Conservation (phyloP, 371 early-diverging fungal genomes). For the Nematocida sp. region DNA sequence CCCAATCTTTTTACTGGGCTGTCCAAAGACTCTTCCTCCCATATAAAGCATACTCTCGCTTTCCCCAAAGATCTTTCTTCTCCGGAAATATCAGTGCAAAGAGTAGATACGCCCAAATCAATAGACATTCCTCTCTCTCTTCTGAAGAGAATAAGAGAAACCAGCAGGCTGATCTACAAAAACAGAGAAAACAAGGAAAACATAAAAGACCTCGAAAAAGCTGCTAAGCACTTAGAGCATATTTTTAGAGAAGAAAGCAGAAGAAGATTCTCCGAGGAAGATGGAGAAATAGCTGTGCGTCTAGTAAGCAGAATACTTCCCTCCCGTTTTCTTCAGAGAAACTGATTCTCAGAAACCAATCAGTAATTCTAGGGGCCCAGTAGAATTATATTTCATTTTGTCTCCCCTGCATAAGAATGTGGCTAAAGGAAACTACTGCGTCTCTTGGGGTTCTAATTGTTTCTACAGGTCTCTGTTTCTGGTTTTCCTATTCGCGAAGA, state of each 20-base stretch:
- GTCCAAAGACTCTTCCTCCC: not conserved
- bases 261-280: slow-evolving; percentile 30
- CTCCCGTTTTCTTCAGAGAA: slow-evolving; percentile 23
- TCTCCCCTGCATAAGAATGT: slow-evolving; percentile 43
- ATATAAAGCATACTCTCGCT: not conserved
- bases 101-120: not conserved
- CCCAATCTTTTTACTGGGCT: not conserved
- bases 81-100: not conserved
- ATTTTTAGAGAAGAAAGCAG: slow-evolving; percentile 37
- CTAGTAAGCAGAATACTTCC: slow-evolving; percentile 28
- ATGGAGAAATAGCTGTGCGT: slow-evolving; percentile 11
- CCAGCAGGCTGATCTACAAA: slow-evolving; percentile 41
- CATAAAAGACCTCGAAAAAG: not conserved
- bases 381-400: slow-evolving; percentile 41
- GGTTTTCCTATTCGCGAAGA: not conserved
- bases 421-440: slow-evolving; percentile 22
- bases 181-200: not conserved
- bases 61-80: not conserved
- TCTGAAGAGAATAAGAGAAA: slow-evolving; percentile 32
- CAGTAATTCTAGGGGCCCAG: not conserved
- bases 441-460: slow-evolving; percentile 5
- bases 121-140: slow-evolving; percentile 10
- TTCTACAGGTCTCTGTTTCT: not conserved
- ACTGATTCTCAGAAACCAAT: not conserved
- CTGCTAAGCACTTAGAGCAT: slow-evolving; percentile 24